Evolutionary conservation across 2,329 filamentous ascomycete genomes (phyloP).

Genomic region (Hymenoscyphus fructigenus): DNA sequence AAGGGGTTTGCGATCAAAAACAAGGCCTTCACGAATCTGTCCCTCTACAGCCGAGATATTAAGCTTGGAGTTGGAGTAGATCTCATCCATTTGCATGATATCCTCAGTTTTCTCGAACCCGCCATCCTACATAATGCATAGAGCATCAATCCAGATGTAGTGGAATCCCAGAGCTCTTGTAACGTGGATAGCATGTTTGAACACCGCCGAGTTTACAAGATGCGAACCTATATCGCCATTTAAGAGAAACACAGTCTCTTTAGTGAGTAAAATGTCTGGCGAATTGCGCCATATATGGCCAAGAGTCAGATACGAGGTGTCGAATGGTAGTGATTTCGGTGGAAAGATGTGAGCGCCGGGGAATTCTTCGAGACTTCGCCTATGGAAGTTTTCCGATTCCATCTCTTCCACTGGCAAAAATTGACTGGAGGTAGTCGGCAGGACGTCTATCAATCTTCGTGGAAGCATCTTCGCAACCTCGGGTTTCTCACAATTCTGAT

Average conservation of each 20-base stretch:
- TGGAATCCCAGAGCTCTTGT: slow-evolving; percentile 21
- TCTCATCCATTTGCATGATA: neutral
- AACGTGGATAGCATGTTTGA: slow-evolving; percentile 56
- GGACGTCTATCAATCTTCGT: no score
- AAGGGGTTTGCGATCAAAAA: neutral
- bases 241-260: neutral
- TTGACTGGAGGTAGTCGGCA: no score
- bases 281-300: neutral
- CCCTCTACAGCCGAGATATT: neutral
- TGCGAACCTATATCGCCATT: neutral
- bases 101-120: neutral
- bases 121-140: slow-evolving; percentile 9
- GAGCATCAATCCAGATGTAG: slow-evolving; percentile 7
- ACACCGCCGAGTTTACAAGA: neutral
- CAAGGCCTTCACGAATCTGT: neutral
- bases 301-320: neutral
- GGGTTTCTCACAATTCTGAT: no score
- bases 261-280: neutral
- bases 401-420: no score
- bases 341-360: no score
- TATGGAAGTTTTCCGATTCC: no score
- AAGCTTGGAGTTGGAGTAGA: neutral
- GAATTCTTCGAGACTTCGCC: no score
- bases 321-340: neutral
- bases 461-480: no score